Conservation (phyloP, 1,284 basidiomycete genomes). For the Ustilago bromivora region DNA sequence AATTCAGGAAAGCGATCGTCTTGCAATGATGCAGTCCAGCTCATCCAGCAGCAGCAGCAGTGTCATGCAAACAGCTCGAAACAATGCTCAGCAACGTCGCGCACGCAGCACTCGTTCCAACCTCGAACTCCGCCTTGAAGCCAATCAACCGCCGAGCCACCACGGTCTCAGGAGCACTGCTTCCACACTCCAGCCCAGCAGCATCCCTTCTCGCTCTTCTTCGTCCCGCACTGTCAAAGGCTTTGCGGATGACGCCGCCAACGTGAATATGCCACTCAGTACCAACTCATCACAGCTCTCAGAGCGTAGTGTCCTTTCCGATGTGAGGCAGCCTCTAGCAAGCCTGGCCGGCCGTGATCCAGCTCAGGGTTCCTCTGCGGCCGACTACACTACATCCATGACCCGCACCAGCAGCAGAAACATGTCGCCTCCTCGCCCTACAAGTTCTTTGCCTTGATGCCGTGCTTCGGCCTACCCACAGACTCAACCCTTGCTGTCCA, state of each 20-base stretch:
- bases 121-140: slow-evolving; percentile 8
- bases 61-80: not conserved
- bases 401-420: slow-evolving; percentile 23
- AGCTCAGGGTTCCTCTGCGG: slow-evolving; percentile 17
- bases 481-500: slow-evolving; percentile 30
- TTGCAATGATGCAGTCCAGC: slow-evolving; percentile 18
- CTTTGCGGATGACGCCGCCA: not conserved
- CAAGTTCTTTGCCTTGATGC: slow-evolving; percentile 36
- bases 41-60: not conserved
- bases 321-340: slow-evolving; percentile 4
- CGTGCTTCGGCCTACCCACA: slow-evolving; percentile 42
- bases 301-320: not conserved
- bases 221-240: slow-evolving; percentile 10
- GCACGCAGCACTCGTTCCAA: slow-evolving; percentile 19
- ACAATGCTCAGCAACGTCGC: slow-evolving; percentile 4
- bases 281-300: slow-evolving; percentile 9
- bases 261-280: not conserved
- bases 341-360: slow-evolving; percentile 10
- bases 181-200: slow-evolving; percentile 3
- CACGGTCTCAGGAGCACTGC: slow-evolving; percentile 3
- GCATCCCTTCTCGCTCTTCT: slow-evolving; percentile 6
- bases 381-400: slow-evolving; percentile 8
- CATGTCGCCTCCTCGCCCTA: slow-evolving; percentile 50
- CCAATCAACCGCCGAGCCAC: not conserved
- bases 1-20: slow-evolving; percentile 26